These are phyloP conservation scores for Leccinum barrowsii DNA, from an alignment of 768 basidiomycete species.

Conservation along the genomic window DNA sequence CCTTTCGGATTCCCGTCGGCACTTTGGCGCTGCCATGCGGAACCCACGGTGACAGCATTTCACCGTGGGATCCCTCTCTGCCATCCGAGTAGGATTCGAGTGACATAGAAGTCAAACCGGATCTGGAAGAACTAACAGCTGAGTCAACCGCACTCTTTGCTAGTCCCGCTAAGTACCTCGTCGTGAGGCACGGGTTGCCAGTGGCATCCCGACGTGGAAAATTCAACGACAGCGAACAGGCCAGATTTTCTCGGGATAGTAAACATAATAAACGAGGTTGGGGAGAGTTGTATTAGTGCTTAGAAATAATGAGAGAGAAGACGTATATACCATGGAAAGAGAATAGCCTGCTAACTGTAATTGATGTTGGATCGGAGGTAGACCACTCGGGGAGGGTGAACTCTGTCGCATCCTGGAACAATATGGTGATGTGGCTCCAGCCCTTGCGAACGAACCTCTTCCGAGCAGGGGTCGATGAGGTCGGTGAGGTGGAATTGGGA, in stretches of 20 bases:
- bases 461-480: slow-evolving; percentile 68
- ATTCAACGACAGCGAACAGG: slow-evolving; percentile 67
- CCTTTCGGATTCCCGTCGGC: no score
- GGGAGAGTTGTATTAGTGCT: slow-evolving; percentile 45
- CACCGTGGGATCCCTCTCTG: no score
- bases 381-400: slow-evolving; percentile 63
- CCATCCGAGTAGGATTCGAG: no score
- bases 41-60: no score
- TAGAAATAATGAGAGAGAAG: not conserved
- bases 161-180: slow-evolving; percentile 58
- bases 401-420: slow-evolving; percentile 68
- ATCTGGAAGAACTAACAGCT: slow-evolving; percentile 17
- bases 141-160: slow-evolving; percentile 59
- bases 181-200: slow-evolving; percentile 47
- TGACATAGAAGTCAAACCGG: no score
- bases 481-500: slow-evolving; percentile 66
- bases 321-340: slow-evolving; percentile 44
- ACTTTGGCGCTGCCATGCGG: no score
- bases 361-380: slow-evolving; percentile 47
- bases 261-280: slow-evolving; percentile 62
- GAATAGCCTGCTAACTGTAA: slow-evolving; percentile 51
- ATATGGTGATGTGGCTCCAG: slow-evolving; percentile 69
- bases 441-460: slow-evolving; percentile 60
- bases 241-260: slow-evolving; percentile 51
- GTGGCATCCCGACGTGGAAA: slow-evolving; percentile 57